phyloP scores from a whole-genome alignment of 495 filamentous ascomycete genomes.

The Talaromyces wortmannii region DNA sequence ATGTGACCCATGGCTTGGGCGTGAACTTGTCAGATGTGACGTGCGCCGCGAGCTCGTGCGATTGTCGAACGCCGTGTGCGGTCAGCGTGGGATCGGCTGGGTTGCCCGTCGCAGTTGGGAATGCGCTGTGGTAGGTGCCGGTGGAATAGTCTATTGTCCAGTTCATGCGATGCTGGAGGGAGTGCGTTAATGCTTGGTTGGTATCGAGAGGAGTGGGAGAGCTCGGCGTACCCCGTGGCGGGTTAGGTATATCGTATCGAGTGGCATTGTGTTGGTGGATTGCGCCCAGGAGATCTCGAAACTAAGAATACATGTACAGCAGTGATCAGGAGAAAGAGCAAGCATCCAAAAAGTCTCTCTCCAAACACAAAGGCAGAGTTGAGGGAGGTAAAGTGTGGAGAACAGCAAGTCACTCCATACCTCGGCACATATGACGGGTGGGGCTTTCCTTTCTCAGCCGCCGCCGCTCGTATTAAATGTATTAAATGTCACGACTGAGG shows the following conservation, averaged over 20 bases:
- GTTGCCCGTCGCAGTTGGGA: constrained; percentile 76
- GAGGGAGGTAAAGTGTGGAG: no score
- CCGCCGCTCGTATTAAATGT: no score
- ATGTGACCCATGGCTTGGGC: constrained; percentile 59
- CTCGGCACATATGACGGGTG: no score
- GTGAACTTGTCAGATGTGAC: constrained; percentile 55
- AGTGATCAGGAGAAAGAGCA: not conserved
- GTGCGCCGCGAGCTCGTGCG: constrained; percentile 66
- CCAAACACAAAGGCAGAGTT: no score
- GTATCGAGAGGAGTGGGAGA: not conserved
- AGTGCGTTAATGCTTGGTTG: constrained; percentile 8
- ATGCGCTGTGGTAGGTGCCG: constrained; percentile 60
- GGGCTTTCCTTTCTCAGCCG: no score
- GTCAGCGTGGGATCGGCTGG: constrained; percentile 82
- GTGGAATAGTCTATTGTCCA: constrained; percentile 77
- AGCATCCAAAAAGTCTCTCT: not conserved
- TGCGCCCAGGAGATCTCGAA: no score
- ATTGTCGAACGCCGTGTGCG: constrained; percentile 76
- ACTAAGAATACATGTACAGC: no score
- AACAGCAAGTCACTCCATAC: no score
- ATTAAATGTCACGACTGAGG: no score
- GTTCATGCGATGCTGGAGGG: constrained; percentile 71
- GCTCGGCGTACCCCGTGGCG: constrained; percentile 70
- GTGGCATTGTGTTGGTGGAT: constrained; percentile 23
- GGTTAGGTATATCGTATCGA: constrained; percentile 79